Conservation (phyloP, 2,329 filamentous ascomycete genomes). For the Aspergillus neotritici region DNA sequence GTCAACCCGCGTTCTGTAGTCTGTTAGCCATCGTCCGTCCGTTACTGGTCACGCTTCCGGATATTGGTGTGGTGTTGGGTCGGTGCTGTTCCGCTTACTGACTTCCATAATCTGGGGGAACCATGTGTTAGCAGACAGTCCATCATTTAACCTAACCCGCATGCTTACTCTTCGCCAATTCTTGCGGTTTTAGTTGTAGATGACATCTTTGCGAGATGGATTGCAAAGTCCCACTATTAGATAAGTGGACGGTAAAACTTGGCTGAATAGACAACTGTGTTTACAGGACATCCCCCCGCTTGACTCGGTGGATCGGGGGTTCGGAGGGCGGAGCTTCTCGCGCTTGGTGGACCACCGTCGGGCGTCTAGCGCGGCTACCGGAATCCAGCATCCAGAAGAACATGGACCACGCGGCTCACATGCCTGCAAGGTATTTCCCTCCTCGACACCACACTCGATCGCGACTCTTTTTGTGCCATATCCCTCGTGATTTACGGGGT, state of each 20-base stretch:
- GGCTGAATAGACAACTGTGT: no score
- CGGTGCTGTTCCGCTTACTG: conserved; percentile 41
- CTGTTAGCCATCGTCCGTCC: conserved; percentile 13
- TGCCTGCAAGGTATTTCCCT: no score
- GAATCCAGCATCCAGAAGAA: conserved; percentile 3
- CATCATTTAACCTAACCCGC: background rate
- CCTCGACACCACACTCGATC: no score
- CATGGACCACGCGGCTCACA: conserved; percentile 1
- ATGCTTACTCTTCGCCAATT: conserved; percentile 67
- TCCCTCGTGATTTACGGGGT: no score
- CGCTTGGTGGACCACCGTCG: conserved; percentile 10
- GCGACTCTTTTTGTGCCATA: no score
- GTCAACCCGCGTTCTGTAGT: conserved; percentile 76
- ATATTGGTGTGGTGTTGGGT: background rate
- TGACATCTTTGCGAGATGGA: conserved; percentile 39
- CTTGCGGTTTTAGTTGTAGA: conserved; percentile 61
- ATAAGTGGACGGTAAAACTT: no score
- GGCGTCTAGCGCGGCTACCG: conserved; percentile 22
- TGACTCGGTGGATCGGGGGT: conserved; percentile 13
- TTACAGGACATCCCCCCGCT: conserved; percentile 14
- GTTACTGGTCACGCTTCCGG: background rate
- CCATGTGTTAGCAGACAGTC: conserved; percentile 26
- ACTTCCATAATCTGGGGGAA: conserved; percentile 79
- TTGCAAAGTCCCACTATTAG: no score
- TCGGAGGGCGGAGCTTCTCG: conserved; percentile 14